Percentiles rank a stretch among this genome's conserved stretches.
Conservation (phyloP, 169 alveolate species). For the Plasmodium gonderi region DNA sequence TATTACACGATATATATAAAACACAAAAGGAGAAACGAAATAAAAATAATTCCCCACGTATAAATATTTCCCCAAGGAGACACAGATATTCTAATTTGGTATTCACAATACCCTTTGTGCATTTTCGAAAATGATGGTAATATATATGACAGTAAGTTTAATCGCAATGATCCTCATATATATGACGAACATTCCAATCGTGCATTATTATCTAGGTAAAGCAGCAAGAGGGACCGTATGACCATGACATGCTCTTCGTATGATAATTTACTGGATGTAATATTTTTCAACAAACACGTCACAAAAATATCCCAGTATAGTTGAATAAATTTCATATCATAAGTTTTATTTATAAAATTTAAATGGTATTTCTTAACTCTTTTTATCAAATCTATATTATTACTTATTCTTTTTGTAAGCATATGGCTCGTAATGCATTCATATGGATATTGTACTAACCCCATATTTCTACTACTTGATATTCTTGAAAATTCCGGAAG, state of each 20-base stretch:
- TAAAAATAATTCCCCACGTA: too few species aligned
- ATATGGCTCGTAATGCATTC: background rate
- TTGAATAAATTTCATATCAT: conserved; percentile 38
- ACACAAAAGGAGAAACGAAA: too few species aligned
- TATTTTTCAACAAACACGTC: conserved; percentile 36
- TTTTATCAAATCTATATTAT: background rate
- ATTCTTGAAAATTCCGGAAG: background rate
- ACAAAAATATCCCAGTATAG: conserved; percentile 36
- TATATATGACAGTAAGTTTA: too few species aligned
- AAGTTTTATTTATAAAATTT: conserved; percentile 19
- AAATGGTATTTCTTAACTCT: conserved; percentile 40
- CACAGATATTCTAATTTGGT: too few species aligned
- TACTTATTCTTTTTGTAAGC: background rate
- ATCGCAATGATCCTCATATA: too few species aligned
- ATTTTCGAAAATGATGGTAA: too few species aligned
- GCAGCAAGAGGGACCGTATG: conserved; percentile 26
- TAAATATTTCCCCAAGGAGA: too few species aligned
- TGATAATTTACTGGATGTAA: conserved; percentile 29
- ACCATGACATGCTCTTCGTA: conserved; percentile 38
- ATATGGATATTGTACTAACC: background rate
- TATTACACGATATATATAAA: too few species aligned
- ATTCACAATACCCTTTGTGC: too few species aligned
- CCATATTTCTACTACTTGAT: background rate
- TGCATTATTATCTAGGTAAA: conserved; percentile 15
- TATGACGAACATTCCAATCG: too few species aligned